phyloP scores from a whole-genome alignment of 1,139 yeast species.

The Geotrichum restrictum region DNA sequence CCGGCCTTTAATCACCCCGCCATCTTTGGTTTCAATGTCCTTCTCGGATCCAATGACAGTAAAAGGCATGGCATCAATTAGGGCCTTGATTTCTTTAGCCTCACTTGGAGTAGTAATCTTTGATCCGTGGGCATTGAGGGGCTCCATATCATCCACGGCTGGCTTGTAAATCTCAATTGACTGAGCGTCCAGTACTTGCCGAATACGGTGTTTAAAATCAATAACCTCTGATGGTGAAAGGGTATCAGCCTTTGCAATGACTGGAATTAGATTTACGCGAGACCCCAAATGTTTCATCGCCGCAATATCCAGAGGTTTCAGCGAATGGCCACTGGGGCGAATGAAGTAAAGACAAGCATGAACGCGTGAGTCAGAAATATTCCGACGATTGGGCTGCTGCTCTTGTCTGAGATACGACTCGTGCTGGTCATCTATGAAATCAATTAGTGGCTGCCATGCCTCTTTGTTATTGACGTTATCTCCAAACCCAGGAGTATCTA shows the following conservation, averaged over 20 bases:
- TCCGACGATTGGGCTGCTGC: slow-evolving; percentile 78
- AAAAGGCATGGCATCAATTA: slow-evolving; percentile 90
- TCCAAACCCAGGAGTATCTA: slow-evolving; percentile 98
- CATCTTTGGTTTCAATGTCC: slow-evolving; percentile 72
- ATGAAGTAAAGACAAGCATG: slow-evolving; percentile 94
- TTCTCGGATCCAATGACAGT: slow-evolving; percentile 89
- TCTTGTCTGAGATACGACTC: slow-evolving; percentile 93
- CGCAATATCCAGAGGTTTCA: slow-evolving; percentile 91
- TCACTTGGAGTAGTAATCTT: slow-evolving; percentile 32
- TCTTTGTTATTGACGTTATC: slow-evolving; percentile 90
- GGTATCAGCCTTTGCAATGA: slow-evolving; percentile 93
- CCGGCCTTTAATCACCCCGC: slow-evolving; percentile 79
- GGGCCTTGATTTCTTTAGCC: slow-evolving; percentile 67
- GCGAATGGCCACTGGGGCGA: slow-evolving; percentile 92
- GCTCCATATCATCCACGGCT: slow-evolving; percentile 43
- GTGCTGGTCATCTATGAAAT: slow-evolving; percentile 95
- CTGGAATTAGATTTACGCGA: slow-evolving; percentile 89
- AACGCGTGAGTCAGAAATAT: slow-evolving; percentile 69
- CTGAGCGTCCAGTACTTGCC: slow-evolving; percentile 89
- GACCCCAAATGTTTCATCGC: slow-evolving; percentile 84
- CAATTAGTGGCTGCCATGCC: slow-evolving; percentile 90
- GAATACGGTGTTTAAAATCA: slow-evolving; percentile 73
- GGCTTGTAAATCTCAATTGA: slow-evolving; percentile 88
- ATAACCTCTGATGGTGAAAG: slow-evolving; percentile 77
- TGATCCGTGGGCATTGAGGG: slow-evolving; percentile 23